These are phyloP conservation scores for Neostapfia colusana DNA, from an alignment of 176 grass and related monocot species.

Conservation along the genomic window DNA sequence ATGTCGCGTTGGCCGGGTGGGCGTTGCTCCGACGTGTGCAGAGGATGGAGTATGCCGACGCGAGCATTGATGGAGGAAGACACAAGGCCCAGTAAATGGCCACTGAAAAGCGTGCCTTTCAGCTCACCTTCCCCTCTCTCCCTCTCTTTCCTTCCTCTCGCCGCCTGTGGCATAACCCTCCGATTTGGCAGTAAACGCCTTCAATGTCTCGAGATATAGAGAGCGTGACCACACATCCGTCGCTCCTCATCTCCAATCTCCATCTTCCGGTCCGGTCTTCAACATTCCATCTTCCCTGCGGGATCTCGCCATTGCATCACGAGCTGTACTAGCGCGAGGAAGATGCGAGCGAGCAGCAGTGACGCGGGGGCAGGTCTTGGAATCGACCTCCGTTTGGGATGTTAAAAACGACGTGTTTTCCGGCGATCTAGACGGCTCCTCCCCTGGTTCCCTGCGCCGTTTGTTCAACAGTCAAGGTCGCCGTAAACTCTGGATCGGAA, in stretches of 20 bases:
- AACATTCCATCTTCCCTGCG: constrained; percentile 7
- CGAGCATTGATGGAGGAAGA: constrained; percentile 43
- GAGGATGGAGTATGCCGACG: not conserved
- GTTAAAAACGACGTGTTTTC: not conserved
- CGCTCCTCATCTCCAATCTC: not conserved
- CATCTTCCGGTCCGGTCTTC: not conserved
- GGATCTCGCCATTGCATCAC: constrained; percentile 15
- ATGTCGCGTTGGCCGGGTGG: not conserved
- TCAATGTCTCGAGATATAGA: constrained; percentile 48
- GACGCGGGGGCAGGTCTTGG: not conserved
- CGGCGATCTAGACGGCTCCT: not conserved
- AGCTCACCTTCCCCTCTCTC: no score
- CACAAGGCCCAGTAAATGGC: constrained; percentile 59
- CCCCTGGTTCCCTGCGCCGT: constrained; percentile 19
- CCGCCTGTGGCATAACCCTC: constrained; percentile 21
- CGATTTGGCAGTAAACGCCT: constrained; percentile 49
- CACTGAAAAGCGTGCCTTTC: constrained; percentile 51
- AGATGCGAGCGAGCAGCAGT: no score
- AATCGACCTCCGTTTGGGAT: not conserved
- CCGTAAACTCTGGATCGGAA: constrained; percentile 30
- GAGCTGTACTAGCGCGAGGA: not conserved
- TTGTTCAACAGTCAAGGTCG: constrained; percentile 38
- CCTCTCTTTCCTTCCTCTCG: not conserved
- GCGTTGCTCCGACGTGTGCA: not conserved
- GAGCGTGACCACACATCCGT: constrained; percentile 14